These are phyloP conservation scores for Erysimum pusillum DNA, from an alignment of 441 rosid species.

Conservation along the genomic window DNA sequence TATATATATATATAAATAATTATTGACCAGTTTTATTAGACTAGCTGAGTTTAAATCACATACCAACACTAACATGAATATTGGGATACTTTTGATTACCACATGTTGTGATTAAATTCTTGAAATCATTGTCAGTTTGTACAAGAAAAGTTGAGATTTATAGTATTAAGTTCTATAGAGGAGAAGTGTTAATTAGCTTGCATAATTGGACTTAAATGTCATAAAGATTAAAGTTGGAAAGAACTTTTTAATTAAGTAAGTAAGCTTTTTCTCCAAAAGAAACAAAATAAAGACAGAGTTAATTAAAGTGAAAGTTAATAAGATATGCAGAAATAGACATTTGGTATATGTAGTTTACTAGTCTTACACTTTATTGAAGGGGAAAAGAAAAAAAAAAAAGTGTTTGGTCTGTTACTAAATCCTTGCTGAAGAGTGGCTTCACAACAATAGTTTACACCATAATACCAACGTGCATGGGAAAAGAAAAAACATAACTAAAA, in stretches of 20 bases:
- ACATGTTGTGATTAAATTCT: slow-evolving; percentile 10
- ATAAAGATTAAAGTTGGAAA: slow-evolving; percentile 41
- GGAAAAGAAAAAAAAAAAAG: background rate
- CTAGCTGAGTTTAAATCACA: background rate
- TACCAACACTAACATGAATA: background rate
- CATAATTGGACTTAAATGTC: slow-evolving; percentile 39
- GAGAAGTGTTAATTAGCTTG: slow-evolving; percentile 22
- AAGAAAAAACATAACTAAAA: background rate
- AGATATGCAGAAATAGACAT: slow-evolving; percentile 23
- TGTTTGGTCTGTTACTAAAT: slow-evolving; percentile 4
- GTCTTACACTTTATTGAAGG: background rate
- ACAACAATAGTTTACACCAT: slow-evolving; percentile 24
- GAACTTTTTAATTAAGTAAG: slow-evolving; percentile 22
- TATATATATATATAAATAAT: background rate
- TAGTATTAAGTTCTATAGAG: background rate
- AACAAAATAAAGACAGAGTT: slow-evolving; percentile 16
- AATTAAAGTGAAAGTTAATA: slow-evolving; percentile 32
- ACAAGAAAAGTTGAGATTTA: slow-evolving; percentile 5
- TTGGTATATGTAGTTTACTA: slow-evolving; percentile 12
- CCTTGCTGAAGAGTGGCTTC: slow-evolving; percentile 13
- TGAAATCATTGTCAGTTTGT: background rate
- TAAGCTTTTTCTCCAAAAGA: slow-evolving; percentile 33
- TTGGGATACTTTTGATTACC: background rate
- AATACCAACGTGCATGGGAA: slow-evolving; percentile 47
- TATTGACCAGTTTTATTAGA: background rate